Base-by-base conservation (phyloP, 208 protist species). In the Herpetomonas muscarum region DNA sequence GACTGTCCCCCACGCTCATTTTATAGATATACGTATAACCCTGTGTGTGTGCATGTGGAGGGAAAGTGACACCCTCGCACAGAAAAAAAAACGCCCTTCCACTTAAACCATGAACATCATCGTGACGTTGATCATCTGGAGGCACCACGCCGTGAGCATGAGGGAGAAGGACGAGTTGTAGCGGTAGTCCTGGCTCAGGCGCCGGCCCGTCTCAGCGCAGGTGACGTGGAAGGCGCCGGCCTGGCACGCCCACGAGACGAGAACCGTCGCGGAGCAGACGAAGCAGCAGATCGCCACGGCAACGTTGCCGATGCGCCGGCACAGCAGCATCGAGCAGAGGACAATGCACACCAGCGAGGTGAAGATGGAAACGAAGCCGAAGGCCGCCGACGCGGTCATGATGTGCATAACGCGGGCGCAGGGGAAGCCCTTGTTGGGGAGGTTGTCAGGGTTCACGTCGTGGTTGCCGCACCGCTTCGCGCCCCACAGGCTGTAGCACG, bases 401-500 rank as follows among this genome's bases (percentile, higher is more conserved):
- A 51, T 64, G 6, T 37, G 31, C 37, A 64, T 48, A 0, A 63
- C 50, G 22, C 13, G 13, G 12, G 0, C 34, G 48, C 57, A 64
- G 19, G 55, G 36, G 51, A 68, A 72, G 53, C 65, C 66, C 50
- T 70, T 63, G 55, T 72, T 24, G 17, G 22, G 13, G 13, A 50
- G 1, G 36, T 53, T 59, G 3, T 46, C 26, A 5, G 22, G 39
- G 54, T 61, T 44, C 31, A 46, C 42, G 32, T 39, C 46, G 61
- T 73, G 55, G 4, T 17, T 9, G 21, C 56, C 58, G 51, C 70
- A 82, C 30, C 19, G n/a, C 15, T 64, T 64, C 19, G 28, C 15
- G 22, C 76, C 67, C 67, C 67, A 73, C 61, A 82, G 64, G 30
- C 66, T 68, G 57, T 68, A 70, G 60, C 76, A 82, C 9, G 10